Conservation (phyloP, 2,329 filamentous ascomycete genomes). For the Alternaria sp. region DNA sequence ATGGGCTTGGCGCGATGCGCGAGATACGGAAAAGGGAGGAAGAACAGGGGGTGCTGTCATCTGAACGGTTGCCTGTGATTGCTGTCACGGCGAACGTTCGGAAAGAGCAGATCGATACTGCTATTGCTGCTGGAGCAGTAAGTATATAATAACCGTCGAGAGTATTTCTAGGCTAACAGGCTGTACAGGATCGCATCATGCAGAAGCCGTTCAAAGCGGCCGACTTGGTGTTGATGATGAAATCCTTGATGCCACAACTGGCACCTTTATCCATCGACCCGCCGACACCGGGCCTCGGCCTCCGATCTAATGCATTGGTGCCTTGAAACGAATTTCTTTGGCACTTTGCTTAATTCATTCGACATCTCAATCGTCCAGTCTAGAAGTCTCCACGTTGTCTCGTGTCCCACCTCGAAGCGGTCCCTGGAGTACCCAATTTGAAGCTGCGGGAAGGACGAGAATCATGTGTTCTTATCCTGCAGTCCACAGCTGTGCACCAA, state of each 20-base stretch:
- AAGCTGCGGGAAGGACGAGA: background rate
- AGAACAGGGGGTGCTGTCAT: constrained; percentile 21
- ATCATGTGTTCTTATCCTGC: background rate
- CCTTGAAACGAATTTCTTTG: constrained; percentile 9
- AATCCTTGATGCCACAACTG: constrained; percentile 34
- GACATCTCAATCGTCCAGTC: background rate
- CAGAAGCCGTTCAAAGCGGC: constrained; percentile 46
- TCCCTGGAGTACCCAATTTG: background rate
- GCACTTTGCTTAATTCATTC: background rate
- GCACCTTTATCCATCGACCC: constrained; percentile 23
- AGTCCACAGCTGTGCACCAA: background rate
- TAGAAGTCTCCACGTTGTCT: background rate
- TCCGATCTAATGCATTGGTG: constrained; percentile 18
- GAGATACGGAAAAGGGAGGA: constrained; percentile 53
- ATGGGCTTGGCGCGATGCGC: constrained; percentile 51
- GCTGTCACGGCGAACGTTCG: constrained; percentile 48
- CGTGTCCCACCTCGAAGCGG: background rate
- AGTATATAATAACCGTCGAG: background rate
- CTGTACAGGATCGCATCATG: constrained; percentile 41
- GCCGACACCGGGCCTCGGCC: constrained; percentile 18
- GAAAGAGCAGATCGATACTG: constrained; percentile 43
- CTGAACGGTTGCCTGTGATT: constrained; percentile 39
- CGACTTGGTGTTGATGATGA: constrained; percentile 45
- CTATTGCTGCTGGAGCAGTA: constrained; percentile 44
- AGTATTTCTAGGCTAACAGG: background rate